Evolutionary conservation across 2,329 filamentous ascomycete genomes (phyloP), one percentile per base, ranked within the genome.

Genomic region (Penicillium concentricum): DNA sequence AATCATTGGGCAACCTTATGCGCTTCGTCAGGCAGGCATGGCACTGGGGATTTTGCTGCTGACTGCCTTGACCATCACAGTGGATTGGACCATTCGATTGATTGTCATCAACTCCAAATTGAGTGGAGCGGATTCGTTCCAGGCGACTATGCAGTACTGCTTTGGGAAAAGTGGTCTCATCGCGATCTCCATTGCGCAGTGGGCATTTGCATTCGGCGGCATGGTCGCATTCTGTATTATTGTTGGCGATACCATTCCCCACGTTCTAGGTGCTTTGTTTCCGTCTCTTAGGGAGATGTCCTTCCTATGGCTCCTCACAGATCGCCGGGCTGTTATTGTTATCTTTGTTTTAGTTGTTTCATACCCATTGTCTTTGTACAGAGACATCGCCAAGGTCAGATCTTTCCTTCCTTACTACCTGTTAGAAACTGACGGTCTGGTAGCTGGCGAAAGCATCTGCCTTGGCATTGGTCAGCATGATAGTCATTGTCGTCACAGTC

Each of bases 161-260:
- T 99, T 96, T 77, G 94, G 94, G 6, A 87, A 86, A 68, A 82
- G 88, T 18, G 94, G 94, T 0, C 81, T 99, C 54, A 85, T 99
- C 63, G 93, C 94, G 57, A 97, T 99, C 51, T 88, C 85, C 5
- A 68, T 97, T 60, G 94, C 94, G 48, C 94, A 99, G 79, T 99
- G 93, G 93, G 88, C 91, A 28, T 99, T 99, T 81, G 94, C 94
- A 3, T 99, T 97, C 79, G 94, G 94, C 55, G 94, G 94, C 62
- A 99, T 99, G 94, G 86, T 99, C 54, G 94, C 94, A 15, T 99
- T 97, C 74, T 94, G 92, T 64, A 92, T 99, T 68, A 97, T 99
- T 69, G 90, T 99, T 10, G 94, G 94, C 58, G 94, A 99, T 74
- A 92, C 91, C 0, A 97, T 99, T 70, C 94, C 94, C 4, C 91